Base-by-base conservation (phyloP, 225 moss, liverwort and hornwort species). In the Pleurozium schreberi region DNA sequence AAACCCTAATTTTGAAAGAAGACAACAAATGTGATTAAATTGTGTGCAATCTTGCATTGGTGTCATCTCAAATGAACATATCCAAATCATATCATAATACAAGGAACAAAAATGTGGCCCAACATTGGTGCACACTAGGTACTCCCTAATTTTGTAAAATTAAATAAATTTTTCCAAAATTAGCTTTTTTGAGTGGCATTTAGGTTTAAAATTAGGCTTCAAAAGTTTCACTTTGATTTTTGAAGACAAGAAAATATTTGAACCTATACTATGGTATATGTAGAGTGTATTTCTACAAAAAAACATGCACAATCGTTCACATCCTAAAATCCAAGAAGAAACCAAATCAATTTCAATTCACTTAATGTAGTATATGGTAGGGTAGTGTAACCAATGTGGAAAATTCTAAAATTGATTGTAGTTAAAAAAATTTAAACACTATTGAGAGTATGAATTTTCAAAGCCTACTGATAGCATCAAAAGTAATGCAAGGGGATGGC, bases 341-440 rank as follows among this genome's bases (percentile, higher is more conserved):
- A 45, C 6, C 6, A 45, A 10, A 74, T 47, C 47, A 31, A 74
- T 18, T 74, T 4, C 9, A 45, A 18, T 30, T 18, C 1, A 30
- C 4, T 74, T 74, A 47, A 6, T 47, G 10, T 30, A 47, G 4
- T 30, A 30, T 74, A 47, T 47, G 0, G 1, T 30, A 74, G 6
- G 30, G 0, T 18, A 18, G 30, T 11, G 2, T 18, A 18, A 74
- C 6, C 3, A 45, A 30, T 73, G 2, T 31, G 19, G 75, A 2
- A 49, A 0, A 10, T 45, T 30, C 2, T 3, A 11, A 75, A 74
- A 75, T 2, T 31, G 0, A 20, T 50, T 2, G 0, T 20, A 33
- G 50, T 50, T 7, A 6, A 49, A 49, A 73, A 6, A 2, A 10
- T 75, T 49, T 5, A 75, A 49, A 11, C 2, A 11, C 31, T 11